Percentiles rank a stretch among this genome's conserved stretches.
phyloP scores from a whole-genome alignment of 1,284 basidiomycete species.

The Trichosporon sp. region DNA sequence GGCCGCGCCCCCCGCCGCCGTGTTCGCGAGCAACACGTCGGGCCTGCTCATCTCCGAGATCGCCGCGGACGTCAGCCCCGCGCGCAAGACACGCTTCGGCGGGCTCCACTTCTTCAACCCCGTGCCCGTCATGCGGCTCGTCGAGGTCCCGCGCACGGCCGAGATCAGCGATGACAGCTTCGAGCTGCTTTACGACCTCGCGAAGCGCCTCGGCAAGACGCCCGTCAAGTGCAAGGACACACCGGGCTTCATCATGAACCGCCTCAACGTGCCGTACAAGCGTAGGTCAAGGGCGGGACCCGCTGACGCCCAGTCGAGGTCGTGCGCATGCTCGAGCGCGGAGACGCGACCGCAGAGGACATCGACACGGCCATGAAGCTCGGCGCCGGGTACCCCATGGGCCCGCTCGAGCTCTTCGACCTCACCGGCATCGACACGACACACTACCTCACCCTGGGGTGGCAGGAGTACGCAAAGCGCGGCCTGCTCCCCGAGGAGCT shows the following conservation, averaged over 20 bases:
- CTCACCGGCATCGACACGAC: conserved; percentile 51
- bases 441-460: conserved; percentile 50
- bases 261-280: not conserved
- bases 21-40: conserved; percentile 58
- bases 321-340: conserved; percentile 57
- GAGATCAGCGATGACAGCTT: conserved; percentile 53
- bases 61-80: conserved; percentile 40
- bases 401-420: conserved; percentile 56
- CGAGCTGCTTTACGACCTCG: conserved; percentile 52
- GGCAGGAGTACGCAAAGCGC: conserved; percentile 52
- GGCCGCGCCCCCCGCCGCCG: conserved; percentile 44
- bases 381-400: conserved; percentile 54
- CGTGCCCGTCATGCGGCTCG: conserved; percentile 56
- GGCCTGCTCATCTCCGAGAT: conserved; percentile 55
- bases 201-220: conserved; percentile 54
- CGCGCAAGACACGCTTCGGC: conserved; percentile 49
- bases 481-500: conserved; percentile 51
- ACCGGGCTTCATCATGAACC: conserved; percentile 42
- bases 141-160: conserved; percentile 56
- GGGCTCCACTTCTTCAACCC: conserved; percentile 58
- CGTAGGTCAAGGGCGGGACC: not conserved
- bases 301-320: conserved; percentile 53
- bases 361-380: conserved; percentile 60
- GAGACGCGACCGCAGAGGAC: conserved; percentile 57
- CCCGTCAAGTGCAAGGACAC: conserved; percentile 57